phyloP scores from a whole-genome alignment of 2,329 filamentous ascomycete genomes.

The Fusarium sarcochroum region DNA sequence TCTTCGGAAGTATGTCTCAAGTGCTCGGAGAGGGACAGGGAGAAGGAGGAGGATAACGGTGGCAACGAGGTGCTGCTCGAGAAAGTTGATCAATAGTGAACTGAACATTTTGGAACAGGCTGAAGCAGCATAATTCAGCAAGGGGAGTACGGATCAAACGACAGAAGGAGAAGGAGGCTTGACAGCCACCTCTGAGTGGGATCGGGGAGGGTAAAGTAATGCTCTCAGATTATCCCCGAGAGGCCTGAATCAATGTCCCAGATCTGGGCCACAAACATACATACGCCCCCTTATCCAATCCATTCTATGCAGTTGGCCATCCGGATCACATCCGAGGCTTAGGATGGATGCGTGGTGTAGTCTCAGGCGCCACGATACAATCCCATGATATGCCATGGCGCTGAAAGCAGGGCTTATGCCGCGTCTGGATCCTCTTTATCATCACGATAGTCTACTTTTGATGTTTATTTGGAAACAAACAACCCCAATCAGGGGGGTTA shows the following conservation, averaged over 20 bases:
- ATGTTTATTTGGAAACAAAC: slow-evolving; percentile 23
- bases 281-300: slow-evolving; percentile 16
- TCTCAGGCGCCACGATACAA: slow-evolving; percentile 23
- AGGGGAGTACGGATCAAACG: slow-evolving; percentile 6
- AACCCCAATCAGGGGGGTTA: slow-evolving; percentile 14
- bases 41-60: slow-evolving; percentile 38
- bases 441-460: slow-evolving; percentile 2
- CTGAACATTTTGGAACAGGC: slow-evolving; percentile 35
- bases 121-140: neutral
- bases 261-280: slow-evolving; percentile 37
- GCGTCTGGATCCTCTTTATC: slow-evolving; percentile 3
- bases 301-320: neutral
- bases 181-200: slow-evolving; percentile 33
- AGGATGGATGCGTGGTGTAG: slow-evolving; percentile 14
- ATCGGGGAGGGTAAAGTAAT: slow-evolving; percentile 41
- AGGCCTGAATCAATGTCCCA: slow-evolving; percentile 48
- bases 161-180: slow-evolving; percentile 21
- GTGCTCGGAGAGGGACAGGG: slow-evolving; percentile 26
- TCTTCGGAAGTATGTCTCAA: slow-evolving; percentile 33
- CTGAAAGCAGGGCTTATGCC: slow-evolving; percentile 19
- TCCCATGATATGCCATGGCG: slow-evolving; percentile 14
- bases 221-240: slow-evolving; percentile 44
- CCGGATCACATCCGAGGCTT: slow-evolving; percentile 12
- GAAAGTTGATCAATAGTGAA: slow-evolving; percentile 27
- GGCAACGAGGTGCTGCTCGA: slow-evolving; percentile 38